Evolutionary conservation across 2,329 filamentous ascomycete genomes (phyloP).

Genomic region (Coleophoma cylindrospora): DNA sequence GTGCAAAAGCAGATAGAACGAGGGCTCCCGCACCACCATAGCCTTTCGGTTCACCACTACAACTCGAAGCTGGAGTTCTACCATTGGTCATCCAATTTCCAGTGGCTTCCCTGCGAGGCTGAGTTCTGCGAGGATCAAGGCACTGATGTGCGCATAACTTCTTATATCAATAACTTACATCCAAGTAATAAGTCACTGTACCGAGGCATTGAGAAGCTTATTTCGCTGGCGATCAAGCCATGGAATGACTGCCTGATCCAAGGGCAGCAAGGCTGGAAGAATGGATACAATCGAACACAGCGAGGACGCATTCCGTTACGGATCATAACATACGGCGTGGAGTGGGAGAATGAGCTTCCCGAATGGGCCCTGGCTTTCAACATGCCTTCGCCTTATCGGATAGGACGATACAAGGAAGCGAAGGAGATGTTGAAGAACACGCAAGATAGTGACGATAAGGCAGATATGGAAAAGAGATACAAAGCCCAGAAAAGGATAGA

Average conservation of each 20-base stretch:
- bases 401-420: background rate
- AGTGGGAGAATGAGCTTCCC: slow-evolving; percentile 1
- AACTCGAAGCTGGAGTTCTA: background rate
- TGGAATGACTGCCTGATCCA: slow-evolving; percentile 23
- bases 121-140: slow-evolving; percentile 12
- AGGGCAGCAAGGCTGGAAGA: background rate
- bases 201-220: slow-evolving; percentile 27
- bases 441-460: background rate
- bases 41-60: background rate
- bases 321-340: slow-evolving; percentile 1
- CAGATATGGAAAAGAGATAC: background rate
- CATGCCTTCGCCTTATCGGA: background rate
- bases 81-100: slow-evolving; percentile 29
- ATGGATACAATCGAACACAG: no score
- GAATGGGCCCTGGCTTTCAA: background rate
- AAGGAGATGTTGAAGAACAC: background rate
- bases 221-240: slow-evolving; percentile 23
- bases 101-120: slow-evolving; percentile 37
- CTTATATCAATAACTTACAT: slow-evolving; percentile 33
- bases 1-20: background rate
- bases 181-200: slow-evolving; percentile 29
- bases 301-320: slow-evolving; percentile 1
- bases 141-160: slow-evolving; percentile 11
- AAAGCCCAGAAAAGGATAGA: background rate
- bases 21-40: no score